These are phyloP conservation scores for Aspergillus tubingensis DNA, from an alignment of 2,329 filamentous ascomycete species.

Conservation along the genomic window DNA sequence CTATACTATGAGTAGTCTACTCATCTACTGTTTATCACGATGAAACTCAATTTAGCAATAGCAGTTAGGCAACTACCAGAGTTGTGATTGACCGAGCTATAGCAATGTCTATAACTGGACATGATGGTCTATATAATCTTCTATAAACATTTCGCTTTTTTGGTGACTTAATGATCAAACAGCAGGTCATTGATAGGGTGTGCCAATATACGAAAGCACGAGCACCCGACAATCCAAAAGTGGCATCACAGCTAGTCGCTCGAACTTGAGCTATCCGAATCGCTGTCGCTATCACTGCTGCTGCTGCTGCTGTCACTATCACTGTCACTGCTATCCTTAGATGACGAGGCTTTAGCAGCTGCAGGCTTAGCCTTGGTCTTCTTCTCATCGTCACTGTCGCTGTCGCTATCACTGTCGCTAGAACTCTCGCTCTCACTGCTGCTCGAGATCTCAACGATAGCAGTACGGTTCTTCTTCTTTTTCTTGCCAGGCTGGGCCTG, in stretches of 20 bases:
- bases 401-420: slow-evolving; percentile 31
- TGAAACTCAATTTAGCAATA: too few species aligned
- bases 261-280: not conserved
- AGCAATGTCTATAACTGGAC: not conserved
- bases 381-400: slow-evolving; percentile 28
- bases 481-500: slow-evolving; percentile 29
- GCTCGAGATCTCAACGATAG: slow-evolving; percentile 45
- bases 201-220: not conserved
- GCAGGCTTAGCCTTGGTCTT: slow-evolving; percentile 7
- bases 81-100: not conserved
- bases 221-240: not conserved
- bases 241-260: slow-evolving; percentile 1
- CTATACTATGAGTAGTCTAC: too few species aligned
- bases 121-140: not conserved
- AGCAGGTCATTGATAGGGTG: not conserved
- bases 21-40: too few species aligned
- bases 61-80: not conserved
- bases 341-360: slow-evolving; percentile 15
- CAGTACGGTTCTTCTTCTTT: slow-evolving; percentile 48
- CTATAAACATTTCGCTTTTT: not conserved
- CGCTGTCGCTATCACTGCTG: slow-evolving; percentile 21
- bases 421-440: slow-evolving; percentile 42
- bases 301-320: slow-evolving; percentile 10
- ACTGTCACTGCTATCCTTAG: slow-evolving; percentile 18
- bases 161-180: not conserved